Base-by-base conservation (phyloP, 768 basidiomycete genomes). In the Psilocybe cubensis region DNA sequence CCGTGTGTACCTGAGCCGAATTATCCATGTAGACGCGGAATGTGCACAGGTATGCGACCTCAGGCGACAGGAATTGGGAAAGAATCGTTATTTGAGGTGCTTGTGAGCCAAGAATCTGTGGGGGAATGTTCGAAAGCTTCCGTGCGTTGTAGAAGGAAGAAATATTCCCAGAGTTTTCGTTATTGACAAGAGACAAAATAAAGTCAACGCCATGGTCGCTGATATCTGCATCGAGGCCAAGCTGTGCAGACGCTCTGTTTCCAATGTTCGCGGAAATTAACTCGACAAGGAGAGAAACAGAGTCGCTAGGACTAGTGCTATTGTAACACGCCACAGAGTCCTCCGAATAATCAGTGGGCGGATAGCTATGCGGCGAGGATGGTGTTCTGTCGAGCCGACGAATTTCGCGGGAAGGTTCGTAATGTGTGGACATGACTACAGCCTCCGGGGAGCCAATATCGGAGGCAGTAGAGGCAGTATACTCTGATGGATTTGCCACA, bases 41-140 rank as follows among this genome's bases (percentile, higher is more conserved):
- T 5, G 57, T 60, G 50, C 56, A 62, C 29, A 58, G 47, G 44
- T 64, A 64, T 1, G 58, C 20, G 1, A 52, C 42, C 9, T 49
- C 46, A 17, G 61, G 56, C 9, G 55, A 52, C 12, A 67, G 47
- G n/a, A 57, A 49, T 7, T 48, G 40, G n/a, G 63, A 64, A 6
- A 55, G 43, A 20, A 68, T 47, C 5, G 64, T 60, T 83, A 82
- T 33, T 47, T 79, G 79, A 33, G 83, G 83, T 68, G 82, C 78
- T 63, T 83, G 77, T 29, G 80, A 82, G 81, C 60, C 57, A 28
- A 63, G 58, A 21, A 61, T 48, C 9, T 52, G 53, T 4, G 61
- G 48, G 35, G 57, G 60, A 12, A 68, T 60, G 48, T 54, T 60
- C 18, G 61, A 63, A 12, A 64, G 62, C 17, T 60, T 62, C 11